These are phyloP conservation scores for Pseudonectria foliicola DNA, from an alignment of 2,329 filamentous ascomycete species.

Conservation along the genomic window DNA sequence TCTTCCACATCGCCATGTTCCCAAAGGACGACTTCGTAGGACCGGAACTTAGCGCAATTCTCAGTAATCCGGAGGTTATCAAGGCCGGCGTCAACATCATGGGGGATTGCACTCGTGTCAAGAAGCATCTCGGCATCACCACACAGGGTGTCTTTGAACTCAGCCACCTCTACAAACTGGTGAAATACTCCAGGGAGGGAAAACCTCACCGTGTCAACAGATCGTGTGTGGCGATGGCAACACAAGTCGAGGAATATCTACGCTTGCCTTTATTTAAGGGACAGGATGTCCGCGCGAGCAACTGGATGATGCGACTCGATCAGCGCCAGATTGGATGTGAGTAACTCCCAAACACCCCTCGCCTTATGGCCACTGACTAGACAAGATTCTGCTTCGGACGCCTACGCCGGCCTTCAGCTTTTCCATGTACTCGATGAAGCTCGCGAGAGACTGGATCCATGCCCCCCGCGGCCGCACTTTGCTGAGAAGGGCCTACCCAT, in stretches of 20 bases:
- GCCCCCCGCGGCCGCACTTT: conserved; percentile 61
- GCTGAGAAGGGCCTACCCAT: conserved; percentile 63
- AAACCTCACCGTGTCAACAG: conserved; percentile 57
- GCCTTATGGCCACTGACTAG: conserved; percentile 3
- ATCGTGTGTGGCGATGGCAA: conserved; percentile 56
- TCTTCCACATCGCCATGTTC: conserved; percentile 74
- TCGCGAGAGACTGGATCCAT: conserved; percentile 58
- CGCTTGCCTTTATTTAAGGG: conserved; percentile 72
- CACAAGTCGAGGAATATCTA: conserved; percentile 64
- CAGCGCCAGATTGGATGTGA: conserved; percentile 63
- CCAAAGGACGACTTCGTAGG: conserved; percentile 54
- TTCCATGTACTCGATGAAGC: conserved; percentile 65
- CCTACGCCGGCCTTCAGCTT: conserved; percentile 70
- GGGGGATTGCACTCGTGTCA: conserved; percentile 62
- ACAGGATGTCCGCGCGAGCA: conserved; percentile 57
- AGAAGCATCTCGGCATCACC: conserved; percentile 57
- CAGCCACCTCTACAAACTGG: conserved; percentile 71
- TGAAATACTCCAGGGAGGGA: conserved; percentile 54
- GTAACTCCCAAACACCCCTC: conserved; percentile 20
- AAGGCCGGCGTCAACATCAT: conserved; percentile 75
- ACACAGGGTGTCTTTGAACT: conserved; percentile 68
- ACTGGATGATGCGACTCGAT: conserved; percentile 63
- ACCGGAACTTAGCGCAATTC: conserved; percentile 61
- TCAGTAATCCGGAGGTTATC: conserved; percentile 61
- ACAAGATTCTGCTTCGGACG: conserved; percentile 70